Evolutionary conservation across 495 filamentous ascomycete genomes (phyloP), one percentile per base, ranked within the genome.

Genomic region (Neurospora intermedia): DNA sequence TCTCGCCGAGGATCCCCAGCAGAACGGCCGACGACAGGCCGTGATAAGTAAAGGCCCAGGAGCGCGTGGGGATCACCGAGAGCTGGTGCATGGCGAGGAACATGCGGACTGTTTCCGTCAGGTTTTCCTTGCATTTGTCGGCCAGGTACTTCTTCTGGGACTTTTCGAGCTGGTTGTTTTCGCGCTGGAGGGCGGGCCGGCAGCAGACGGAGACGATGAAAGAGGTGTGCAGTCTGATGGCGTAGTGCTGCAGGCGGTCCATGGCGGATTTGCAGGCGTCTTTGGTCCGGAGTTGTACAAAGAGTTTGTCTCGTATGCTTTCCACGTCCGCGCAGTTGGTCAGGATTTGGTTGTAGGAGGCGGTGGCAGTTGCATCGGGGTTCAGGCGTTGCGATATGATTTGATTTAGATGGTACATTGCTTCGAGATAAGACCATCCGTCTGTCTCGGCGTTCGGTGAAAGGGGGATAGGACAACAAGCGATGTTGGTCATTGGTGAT

Each of bases 81-180:
- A 91, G 81, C 75, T 90, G 88, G 74, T 90, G 89, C 82, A 92
- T 88, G 15, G 89, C 88, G 8, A 91, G 81, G 78, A 91, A 92
- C 81, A 90, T 90, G 74, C 89, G 85, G 2, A 92, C 88, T 13
- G 89, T 91, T 77, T 91, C 89, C 8, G 86, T 85, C 11, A 92
- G 77, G 76, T 89, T 90, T 38, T 83, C 78, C 75, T 91, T 89
- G 81, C 90, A 92, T 39, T 83, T 82, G 38, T 87, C 83, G 6
- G 84, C 84, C 2, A 88, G 80, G 2, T 82, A 77, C 31, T 79
- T 80, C 76, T 86, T 87, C 70, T 88, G 85, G 8, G 77, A 43
- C 0, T 76, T 31, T 15, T 82, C 82, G 38, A 87, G 81, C 3
- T 75, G 79, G 38, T 76, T 76, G 62, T 73, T 80, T 66, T 85